Evolutionary conservation across 306 rosid genomes (phyloP).

Genomic region (Malus sieversii): DNA sequence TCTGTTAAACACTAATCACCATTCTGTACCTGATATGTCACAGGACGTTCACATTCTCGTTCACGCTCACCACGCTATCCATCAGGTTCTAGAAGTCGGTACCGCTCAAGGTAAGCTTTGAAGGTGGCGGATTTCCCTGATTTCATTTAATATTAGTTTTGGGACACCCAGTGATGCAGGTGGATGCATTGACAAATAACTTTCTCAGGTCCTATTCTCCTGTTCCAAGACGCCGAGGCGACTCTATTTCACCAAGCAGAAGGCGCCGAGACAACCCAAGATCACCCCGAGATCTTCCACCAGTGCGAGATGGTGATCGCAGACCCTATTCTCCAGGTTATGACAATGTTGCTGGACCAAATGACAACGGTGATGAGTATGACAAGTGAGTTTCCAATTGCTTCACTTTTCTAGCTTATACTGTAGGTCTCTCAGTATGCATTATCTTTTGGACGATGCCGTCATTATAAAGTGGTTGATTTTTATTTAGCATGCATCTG

Average conservation of each 20-base stretch:
- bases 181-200: conserved; percentile 10
- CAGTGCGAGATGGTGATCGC: conserved; percentile 56
- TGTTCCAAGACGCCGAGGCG: conserved; percentile 65
- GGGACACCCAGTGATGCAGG: not conserved
- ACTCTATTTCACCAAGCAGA: conserved; percentile 69
- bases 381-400: conserved; percentile 40
- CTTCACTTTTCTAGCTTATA: not conserved
- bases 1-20: not conserved
- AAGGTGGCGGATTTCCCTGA: not conserved
- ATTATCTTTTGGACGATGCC: not conserved
- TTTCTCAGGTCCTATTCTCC: conserved; percentile 82
- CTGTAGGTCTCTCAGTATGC: not conserved
- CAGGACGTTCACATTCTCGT: conserved; percentile 87
- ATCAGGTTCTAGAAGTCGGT: conserved; percentile 69
- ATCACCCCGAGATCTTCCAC: conserved; percentile 69
- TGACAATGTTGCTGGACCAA: conserved; percentile 46
- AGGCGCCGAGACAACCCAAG: conserved; percentile 62
- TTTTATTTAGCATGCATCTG: not conserved
- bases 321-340: conserved; percentile 78
- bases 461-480: not conserved
- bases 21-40: conserved; percentile 12
- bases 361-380: conserved; percentile 45
- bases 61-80: conserved; percentile 76
- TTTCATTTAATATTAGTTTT: not conserved
- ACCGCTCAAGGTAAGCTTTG: conserved; percentile 72